Conservation (phyloP, 768 basidiomycete species). For the Pleurotus sapidus region DNA sequence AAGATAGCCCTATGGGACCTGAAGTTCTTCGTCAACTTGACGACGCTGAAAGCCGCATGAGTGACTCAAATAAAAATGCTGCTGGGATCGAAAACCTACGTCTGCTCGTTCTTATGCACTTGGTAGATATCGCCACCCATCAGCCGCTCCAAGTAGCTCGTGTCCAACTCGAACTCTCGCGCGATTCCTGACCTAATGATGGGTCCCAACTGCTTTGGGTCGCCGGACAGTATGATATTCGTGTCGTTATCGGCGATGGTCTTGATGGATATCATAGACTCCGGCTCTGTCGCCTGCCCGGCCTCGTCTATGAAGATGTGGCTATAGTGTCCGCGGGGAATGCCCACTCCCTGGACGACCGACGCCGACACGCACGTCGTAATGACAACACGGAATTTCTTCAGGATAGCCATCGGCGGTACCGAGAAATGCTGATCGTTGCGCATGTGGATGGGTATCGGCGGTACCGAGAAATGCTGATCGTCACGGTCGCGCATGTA, state of each 20-base stretch:
- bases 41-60: slow-evolving; percentile 37
- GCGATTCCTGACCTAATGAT: slow-evolving; percentile 61
- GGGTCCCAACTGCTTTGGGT: slow-evolving; percentile 71
- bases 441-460: slow-evolving; percentile 23
- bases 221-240: slow-evolving; percentile 62
- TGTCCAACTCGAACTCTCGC: slow-evolving; percentile 52
- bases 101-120: slow-evolving; percentile 14
- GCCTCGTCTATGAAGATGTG: slow-evolving; percentile 75
- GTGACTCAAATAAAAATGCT: neutral
- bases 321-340: slow-evolving; percentile 58
- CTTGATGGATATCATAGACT: slow-evolving; percentile 60
- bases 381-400: slow-evolving; percentile 50
- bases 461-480: slow-evolving; percentile 36
- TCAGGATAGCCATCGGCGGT: slow-evolving; percentile 25
- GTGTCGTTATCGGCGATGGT: slow-evolving; percentile 51
- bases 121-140: slow-evolving; percentile 47
- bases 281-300: slow-evolving; percentile 70
- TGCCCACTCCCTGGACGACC: slow-evolving; percentile 51
- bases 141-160: slow-evolving; percentile 59
- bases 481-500: slow-evolving; percentile 27
- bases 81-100: neutral
- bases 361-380: slow-evolving; percentile 65
- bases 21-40: slow-evolving; percentile 65
- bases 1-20: slow-evolving; percentile 62
- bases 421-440: slow-evolving; percentile 37